A percentile compares a stretch with the other conserved stretches of the same genome.
Evolutionary conservation across 805 yeast genomes (phyloP).

Genomic region (Pichia cabralensis): DNA sequence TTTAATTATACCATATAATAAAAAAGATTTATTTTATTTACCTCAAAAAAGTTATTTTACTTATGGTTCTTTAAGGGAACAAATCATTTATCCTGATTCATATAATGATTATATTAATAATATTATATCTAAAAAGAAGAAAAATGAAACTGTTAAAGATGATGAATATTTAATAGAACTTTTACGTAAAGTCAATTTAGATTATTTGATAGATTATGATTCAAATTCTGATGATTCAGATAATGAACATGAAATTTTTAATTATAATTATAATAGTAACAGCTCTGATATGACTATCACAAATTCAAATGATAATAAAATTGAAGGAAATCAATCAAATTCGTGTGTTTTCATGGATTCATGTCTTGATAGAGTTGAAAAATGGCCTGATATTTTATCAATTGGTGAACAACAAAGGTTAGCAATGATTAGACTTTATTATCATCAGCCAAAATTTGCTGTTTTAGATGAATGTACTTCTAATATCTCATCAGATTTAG

Average conservation of each 20-base stretch:
- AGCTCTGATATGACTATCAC: background rate
- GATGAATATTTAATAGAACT: constrained; percentile 45
- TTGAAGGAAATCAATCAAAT: background rate
- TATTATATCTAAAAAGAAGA: constrained; percentile 23
- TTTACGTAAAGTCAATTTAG: constrained; percentile 47
- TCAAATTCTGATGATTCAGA: constrained; percentile 11
- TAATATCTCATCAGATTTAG: constrained; percentile 85
- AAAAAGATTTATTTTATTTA: constrained; percentile 68
- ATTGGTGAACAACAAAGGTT: constrained; percentile 89
- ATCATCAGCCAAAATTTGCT: constrained; percentile 88
- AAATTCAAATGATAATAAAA: background rate
- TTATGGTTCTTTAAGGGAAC: constrained; percentile 73
- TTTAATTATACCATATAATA: constrained; percentile 53
- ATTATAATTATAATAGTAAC: constrained; percentile 5
- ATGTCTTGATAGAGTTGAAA: constrained; percentile 59
- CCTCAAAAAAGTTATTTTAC: constrained; percentile 90
- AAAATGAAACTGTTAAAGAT: constrained; percentile 17
- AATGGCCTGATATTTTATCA: constrained; percentile 84
- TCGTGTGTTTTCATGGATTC: constrained; percentile 16
- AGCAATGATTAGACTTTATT: constrained; percentile 88
- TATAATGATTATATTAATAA: constrained; percentile 40
- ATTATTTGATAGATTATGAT: constrained; percentile 38
- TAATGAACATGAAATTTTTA: constrained; percentile 10
- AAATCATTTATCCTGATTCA: constrained; percentile 80
- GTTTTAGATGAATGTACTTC: constrained; percentile 94